Percentiles rank a stretch among this genome's conserved stretches.
Evolutionary conservation across 495 filamentous ascomycete genomes (phyloP).

Genomic region (Hyaloscypha bicolor): DNA sequence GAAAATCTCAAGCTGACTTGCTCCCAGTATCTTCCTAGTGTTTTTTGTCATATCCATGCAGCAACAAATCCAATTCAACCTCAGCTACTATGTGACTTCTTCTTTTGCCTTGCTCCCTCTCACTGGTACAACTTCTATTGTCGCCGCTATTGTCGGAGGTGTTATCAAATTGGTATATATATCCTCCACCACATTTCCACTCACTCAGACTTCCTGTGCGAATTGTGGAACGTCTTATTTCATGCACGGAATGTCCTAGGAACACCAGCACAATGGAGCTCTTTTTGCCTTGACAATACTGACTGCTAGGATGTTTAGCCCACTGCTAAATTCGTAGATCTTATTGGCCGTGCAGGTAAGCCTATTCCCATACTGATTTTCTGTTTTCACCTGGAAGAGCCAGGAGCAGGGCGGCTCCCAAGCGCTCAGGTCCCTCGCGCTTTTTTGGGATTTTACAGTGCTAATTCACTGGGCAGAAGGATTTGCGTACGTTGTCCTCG

Average conservation of each 20-base stretch:
- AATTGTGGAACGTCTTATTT: too few relatives aligned
- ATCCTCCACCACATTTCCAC: neutral
- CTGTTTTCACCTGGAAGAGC: too few relatives aligned
- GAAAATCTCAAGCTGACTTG: neutral
- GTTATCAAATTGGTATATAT: conserved; percentile 44
- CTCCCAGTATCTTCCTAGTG: conserved; percentile 43
- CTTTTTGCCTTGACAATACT: neutral
- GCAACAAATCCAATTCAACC: conserved; percentile 36
- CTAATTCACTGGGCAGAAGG: conserved; percentile 25
- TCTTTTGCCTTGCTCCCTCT: conserved; percentile 42
- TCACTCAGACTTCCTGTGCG: too few relatives aligned
- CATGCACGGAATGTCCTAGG: too few relatives aligned
- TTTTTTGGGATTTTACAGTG: too few relatives aligned
- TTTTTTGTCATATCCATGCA: conserved; percentile 46
- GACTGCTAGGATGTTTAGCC: conserved; percentile 29
- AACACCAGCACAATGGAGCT: too few relatives aligned
- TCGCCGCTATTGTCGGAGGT: conserved; percentile 56
- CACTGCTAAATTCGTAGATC: conserved; percentile 58
- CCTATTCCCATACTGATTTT: too few relatives aligned
- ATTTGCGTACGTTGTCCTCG: conserved; percentile 15
- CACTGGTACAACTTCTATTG: conserved; percentile 37
- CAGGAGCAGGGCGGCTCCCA: too few relatives aligned
- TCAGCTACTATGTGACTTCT: conserved; percentile 42
- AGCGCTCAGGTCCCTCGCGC: too few relatives aligned
- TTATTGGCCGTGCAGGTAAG: conserved; percentile 47